phyloP scores from a whole-genome alignment of 495 filamentous ascomycete genomes.

The Tuber microsphaerosporum region DNA sequence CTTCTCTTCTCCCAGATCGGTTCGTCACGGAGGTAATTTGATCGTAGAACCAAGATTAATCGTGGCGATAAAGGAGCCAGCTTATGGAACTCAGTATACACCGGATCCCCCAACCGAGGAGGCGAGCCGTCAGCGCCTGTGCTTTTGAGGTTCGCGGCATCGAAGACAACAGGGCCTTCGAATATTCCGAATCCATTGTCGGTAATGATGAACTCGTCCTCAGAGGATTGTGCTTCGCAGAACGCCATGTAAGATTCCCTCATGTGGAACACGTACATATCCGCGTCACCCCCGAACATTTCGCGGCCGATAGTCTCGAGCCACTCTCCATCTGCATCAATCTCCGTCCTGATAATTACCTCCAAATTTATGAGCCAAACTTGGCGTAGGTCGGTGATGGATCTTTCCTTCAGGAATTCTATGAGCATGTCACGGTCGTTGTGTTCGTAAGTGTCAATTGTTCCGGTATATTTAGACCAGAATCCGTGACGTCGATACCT shows the following conservation, averaged over 20 bases:
- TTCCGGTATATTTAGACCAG: slow-evolving; percentile 43
- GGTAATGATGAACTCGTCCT: slow-evolving; percentile 50
- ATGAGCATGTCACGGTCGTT: too few species aligned
- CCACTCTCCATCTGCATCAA: too few species aligned
- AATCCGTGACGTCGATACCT: slow-evolving; percentile 44
- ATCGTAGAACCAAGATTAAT: too few species aligned
- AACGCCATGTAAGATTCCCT: slow-evolving; percentile 47
- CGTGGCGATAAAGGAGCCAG: slow-evolving; percentile 46
- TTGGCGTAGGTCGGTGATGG: too few species aligned
- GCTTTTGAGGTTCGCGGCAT: slow-evolving; percentile 10
- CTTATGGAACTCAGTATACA: slow-evolving; percentile 45
- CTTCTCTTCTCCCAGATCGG: slow-evolving; percentile 10
- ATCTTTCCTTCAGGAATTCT: too few species aligned
- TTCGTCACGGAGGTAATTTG: slow-evolving; percentile 43
- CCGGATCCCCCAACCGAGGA: not conserved
- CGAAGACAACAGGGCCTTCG: slow-evolving; percentile 46
- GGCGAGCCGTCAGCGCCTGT: not conserved
- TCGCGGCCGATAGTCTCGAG: too few species aligned
- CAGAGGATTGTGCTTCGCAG: slow-evolving; percentile 43
- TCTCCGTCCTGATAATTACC: too few species aligned
- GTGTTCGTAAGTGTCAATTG: slow-evolving; percentile 21
- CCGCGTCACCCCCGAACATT: slow-evolving; percentile 41
- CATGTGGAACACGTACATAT: slow-evolving; percentile 45
- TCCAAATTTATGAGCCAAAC: too few species aligned
- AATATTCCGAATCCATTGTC: slow-evolving; percentile 37